Evolutionary conservation across 2,329 filamentous ascomycete genomes (phyloP).

Genomic region (Nemania abortiva): DNA sequence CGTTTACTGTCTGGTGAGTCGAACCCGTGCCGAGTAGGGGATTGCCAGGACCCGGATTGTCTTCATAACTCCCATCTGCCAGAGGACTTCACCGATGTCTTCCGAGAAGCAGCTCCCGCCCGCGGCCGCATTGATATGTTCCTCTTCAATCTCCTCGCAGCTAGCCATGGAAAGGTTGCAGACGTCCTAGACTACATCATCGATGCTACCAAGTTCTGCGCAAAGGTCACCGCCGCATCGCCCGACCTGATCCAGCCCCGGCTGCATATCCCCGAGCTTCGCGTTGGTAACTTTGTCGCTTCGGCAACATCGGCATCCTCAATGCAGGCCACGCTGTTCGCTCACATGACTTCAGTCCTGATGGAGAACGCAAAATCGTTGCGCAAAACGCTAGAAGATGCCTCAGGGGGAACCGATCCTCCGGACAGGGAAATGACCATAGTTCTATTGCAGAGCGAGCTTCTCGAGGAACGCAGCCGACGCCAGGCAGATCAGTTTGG

Average conservation of each 20-base stretch:
- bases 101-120: slow-evolving; percentile 23
- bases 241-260: slow-evolving; percentile 47
- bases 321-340: slow-evolving; percentile 46
- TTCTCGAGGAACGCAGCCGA: slow-evolving; percentile 42
- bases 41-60: slow-evolving; percentile 52
- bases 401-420: slow-evolving; percentile 4
- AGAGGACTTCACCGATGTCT: slow-evolving; percentile 35
- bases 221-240: slow-evolving; percentile 46
- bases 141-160: slow-evolving; percentile 54
- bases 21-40: neutral
- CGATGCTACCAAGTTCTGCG: slow-evolving; percentile 51
- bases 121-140: slow-evolving; percentile 50
- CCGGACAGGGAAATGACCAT: slow-evolving; percentile 32
- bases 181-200: slow-evolving; percentile 55
- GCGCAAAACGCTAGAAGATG: slow-evolving; percentile 28
- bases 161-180: slow-evolving; percentile 55
- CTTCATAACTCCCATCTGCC: slow-evolving; percentile 49
- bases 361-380: slow-evolving; percentile 38
- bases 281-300: slow-evolving; percentile 53
- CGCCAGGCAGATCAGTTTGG: slow-evolving; percentile 39
- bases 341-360: slow-evolving; percentile 43
- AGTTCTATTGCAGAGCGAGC: slow-evolving; percentile 45
- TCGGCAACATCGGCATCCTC: slow-evolving; percentile 42
- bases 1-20: slow-evolving; percentile 38
- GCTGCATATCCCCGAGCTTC: slow-evolving; percentile 56